Conservation (phyloP, 2,329 filamentous ascomycete genomes). For the Immersiporthe knoxdaviesiana region DNA sequence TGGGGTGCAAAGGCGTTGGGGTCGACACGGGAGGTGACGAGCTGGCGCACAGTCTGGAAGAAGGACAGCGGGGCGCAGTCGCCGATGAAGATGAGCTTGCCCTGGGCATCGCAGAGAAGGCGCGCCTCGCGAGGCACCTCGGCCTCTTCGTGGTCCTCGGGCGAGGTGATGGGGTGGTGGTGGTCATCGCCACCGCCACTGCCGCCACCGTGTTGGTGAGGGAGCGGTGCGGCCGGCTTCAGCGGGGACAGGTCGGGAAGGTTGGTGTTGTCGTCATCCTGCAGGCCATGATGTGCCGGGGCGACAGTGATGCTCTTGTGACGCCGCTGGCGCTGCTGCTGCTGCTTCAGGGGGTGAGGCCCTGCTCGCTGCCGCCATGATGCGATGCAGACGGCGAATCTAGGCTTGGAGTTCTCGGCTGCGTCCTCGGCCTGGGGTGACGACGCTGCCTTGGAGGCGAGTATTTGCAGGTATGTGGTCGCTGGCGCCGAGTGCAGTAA, state of each 20-base stretch:
- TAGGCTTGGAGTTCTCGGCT: slow-evolving; percentile 32
- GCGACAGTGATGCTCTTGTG: slow-evolving; percentile 22
- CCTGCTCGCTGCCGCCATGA: slow-evolving; percentile 19
- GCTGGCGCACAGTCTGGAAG: slow-evolving; percentile 57
- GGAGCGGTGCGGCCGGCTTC: not conserved
- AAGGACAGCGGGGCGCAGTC: slow-evolving; percentile 60
- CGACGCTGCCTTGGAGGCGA: slow-evolving; percentile 48
- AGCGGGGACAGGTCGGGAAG: not conserved
- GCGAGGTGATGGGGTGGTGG: slow-evolving; percentile 37
- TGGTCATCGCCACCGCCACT: slow-evolving; percentile 34
- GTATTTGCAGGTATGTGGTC: slow-evolving; percentile 51
- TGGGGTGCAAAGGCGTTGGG: slow-evolving; percentile 55
- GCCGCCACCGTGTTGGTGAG: not conserved
- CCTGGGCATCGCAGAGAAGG: slow-evolving; percentile 55
- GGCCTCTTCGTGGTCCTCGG: slow-evolving; percentile 48
- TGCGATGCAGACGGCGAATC: slow-evolving; percentile 22
- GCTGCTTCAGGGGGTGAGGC: slow-evolving; percentile 10
- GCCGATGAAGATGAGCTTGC: slow-evolving; percentile 59
- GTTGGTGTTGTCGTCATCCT: not conserved
- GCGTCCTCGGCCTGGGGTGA: slow-evolving; percentile 28
- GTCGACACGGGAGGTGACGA: slow-evolving; percentile 54
- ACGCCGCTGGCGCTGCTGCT: slow-evolving; percentile 10
- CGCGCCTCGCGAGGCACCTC: slow-evolving; percentile 58
- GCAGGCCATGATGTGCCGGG: not conserved
- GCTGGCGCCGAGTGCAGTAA: slow-evolving; percentile 51